phyloP scores from a whole-genome alignment of 768 basidiomycete genomes.

The Clitopilus hobsonii region DNA sequence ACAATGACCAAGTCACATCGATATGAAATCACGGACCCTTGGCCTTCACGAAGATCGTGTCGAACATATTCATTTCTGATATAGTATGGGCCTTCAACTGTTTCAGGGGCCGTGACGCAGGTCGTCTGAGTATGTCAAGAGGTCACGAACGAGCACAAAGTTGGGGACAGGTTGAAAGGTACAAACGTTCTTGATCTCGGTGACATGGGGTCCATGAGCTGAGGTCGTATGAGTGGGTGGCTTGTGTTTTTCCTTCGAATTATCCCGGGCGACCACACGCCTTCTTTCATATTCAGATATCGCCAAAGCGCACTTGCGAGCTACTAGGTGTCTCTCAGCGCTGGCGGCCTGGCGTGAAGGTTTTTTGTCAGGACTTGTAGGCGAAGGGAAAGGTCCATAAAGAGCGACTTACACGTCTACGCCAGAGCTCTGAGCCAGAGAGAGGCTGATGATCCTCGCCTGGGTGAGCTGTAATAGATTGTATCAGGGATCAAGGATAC shows the following conservation, averaged over 20 bases:
- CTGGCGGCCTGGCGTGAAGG: background rate
- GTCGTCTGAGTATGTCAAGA: conserved; percentile 17
- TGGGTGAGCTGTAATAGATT: background rate
- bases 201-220: background rate
- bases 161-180: background rate
- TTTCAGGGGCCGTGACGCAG: conserved; percentile 48
- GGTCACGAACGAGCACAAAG: background rate
- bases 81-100: conserved; percentile 53
- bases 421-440: background rate
- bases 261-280: background rate
- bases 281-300: background rate
- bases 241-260: background rate
- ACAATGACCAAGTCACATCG: too few species aligned
- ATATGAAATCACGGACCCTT: too few species aligned
- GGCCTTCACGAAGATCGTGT: conserved; percentile 48
- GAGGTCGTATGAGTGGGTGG: background rate
- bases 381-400: background rate
- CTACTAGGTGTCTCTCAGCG: background rate
- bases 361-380: background rate
- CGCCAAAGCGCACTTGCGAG: background rate
- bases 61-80: conserved; percentile 42
- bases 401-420: background rate
- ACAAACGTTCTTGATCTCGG: background rate
- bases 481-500: background rate
- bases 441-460: background rate